Evolutionary conservation across 73 alveolate genomes (phyloP), one percentile per base, ranked within the genome.

Genomic region (Durusdinium trenchii): DNA sequence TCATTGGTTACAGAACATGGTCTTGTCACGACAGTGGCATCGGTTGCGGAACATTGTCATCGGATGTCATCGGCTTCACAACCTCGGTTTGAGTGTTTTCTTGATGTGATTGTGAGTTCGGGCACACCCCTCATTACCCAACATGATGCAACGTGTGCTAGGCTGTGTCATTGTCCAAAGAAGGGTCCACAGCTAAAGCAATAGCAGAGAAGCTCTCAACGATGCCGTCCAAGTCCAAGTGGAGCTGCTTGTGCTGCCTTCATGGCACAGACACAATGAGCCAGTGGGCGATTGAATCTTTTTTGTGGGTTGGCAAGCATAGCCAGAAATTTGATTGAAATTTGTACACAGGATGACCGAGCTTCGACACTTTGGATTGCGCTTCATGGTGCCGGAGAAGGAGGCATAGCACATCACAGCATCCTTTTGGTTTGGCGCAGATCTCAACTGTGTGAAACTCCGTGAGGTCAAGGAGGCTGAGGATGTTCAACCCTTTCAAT

Each of bases 291-390:
- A 3, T 5, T 23, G 60, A 42, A 2, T 7, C 16, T 0, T 6
- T 43, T 6, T 6, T 42, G 45, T 6, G 81, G 46, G 42, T 67
- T 67, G 43, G 10, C 16, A 62, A 12, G 78, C 6, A 62, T 62
- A 23, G 20, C 40, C 78, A 62, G 40, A 62, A 23, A 7, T 4
- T 12, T 62, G 32, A 35, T 12, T 14, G 32, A 35, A 62, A 7
- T 23, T 23, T 36, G 1, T 35, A 45, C 73, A 3, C 38, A 86
- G 95, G 83, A 61, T 61, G 60, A 86, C 95, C 30, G 95, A 86
- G 51, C 95, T 86, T 46, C 95, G 95, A 30, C 95, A 86, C 40
- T 86, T 86, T 43, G 95, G 95, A 38, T 69, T 86, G 47, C 95
- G 84, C 35, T 60, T 60, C 35, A 28, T 23, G 10, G 35, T 83